Base-by-base conservation (phyloP, 345 rosid genomes). In the Hirschfeldia incana region DNA sequence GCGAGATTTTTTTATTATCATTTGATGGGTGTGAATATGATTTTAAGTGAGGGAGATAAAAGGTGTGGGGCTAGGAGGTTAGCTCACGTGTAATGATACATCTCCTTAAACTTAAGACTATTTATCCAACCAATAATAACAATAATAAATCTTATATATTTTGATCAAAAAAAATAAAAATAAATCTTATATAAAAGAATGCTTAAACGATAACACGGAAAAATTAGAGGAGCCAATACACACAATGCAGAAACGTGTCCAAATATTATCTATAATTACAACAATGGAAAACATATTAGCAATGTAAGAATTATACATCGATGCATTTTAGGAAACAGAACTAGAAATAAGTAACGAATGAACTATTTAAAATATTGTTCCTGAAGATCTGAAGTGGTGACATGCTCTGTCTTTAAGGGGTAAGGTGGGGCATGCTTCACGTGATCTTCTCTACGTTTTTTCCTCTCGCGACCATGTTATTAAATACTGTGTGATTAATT, bases 61-160 rank as follows among this genome's bases (percentile, higher is more conserved):
- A 84, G 78, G 86, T 63, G 88, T 85, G 86, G 87, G 65, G 73
- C 70, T 55, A 85, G 84, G 93, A 88, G 87, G 97, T 90, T 93
- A 84, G 90, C 86, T 93, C 97, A 91, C 97, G 97, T 93, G 93
- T 84, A 85, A 80, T 75, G 88, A 85, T 85, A 82, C 84, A 81
- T 75, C 79, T 70, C 83, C 72, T 75, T 80, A 80, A 74, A 81
- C 83, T 80, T 81, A 73, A 78, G 79, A 85, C 84, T 61, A 61
- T 72, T 71, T 60, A 72, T 74, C 58, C 59, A 68, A 17, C 26
- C 44, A 51, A 72, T 12, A 59, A 34, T 62, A 49, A 67, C 17
- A 27, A 46, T 28, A 34, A 9, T 42, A 42, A 9, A 42, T 9
- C 11, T 8, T 7, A 61, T 29, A 29, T 29, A 21, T 21, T 21